Evolutionary conservation across 352 stramenopile genomes (phyloP).

Genomic region (Thraustochytrium sp.): DNA sequence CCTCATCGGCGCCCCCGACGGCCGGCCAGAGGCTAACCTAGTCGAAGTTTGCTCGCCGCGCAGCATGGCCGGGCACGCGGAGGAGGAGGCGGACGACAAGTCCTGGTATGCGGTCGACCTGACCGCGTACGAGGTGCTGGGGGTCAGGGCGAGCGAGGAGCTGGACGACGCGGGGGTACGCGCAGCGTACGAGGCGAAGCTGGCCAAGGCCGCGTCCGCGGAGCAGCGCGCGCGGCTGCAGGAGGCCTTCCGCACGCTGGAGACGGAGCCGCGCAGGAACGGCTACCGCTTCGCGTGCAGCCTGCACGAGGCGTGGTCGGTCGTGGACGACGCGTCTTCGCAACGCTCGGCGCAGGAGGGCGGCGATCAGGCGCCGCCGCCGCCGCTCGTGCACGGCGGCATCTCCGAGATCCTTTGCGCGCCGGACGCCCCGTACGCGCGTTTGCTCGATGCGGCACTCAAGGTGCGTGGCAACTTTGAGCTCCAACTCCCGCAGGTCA

Average conservation of each 20-base stretch:
- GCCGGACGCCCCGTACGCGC: background rate
- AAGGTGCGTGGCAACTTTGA: background rate
- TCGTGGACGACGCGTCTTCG: background rate
- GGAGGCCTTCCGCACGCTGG: background rate
- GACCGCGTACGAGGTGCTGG: background rate
- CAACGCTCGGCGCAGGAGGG: too few relatives aligned
- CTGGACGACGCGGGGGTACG: background rate
- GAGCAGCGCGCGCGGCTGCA: background rate
- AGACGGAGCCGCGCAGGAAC: background rate
- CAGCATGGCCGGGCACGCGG: too few relatives aligned
- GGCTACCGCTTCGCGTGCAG: background rate
- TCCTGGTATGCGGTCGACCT: background rate
- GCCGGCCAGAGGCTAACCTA: too few relatives aligned
- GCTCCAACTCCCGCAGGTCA: background rate
- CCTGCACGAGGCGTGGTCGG: background rate
- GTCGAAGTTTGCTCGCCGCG: too few relatives aligned
- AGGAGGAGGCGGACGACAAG: too few relatives aligned
- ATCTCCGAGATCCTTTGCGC: background rate
- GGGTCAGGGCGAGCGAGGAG: background rate
- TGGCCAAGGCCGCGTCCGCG: background rate
- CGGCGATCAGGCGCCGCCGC: background rate
- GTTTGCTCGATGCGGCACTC: background rate
- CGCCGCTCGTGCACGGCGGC: background rate
- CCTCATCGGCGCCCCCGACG: too few relatives aligned
- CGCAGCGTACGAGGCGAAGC: background rate